These are phyloP conservation scores for Penicillium dipodomyicola DNA, from an alignment of 495 filamentous ascomycete genomes.

Conservation along the genomic window DNA sequence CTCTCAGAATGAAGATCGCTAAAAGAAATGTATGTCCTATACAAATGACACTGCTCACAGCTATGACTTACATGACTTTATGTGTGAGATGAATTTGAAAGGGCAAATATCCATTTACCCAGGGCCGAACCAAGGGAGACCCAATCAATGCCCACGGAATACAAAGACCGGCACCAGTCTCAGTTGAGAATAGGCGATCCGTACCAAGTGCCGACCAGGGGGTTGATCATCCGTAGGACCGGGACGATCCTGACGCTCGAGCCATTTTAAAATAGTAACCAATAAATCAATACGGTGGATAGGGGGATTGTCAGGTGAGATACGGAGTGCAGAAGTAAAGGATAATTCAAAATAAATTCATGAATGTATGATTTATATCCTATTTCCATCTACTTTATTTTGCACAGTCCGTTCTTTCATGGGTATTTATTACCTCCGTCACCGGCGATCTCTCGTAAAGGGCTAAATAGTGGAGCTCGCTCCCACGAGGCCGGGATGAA, in stretches of 20 bases:
- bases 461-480: slow-evolving; percentile 29
- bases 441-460: slow-evolving; percentile 25
- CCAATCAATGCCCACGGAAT: slow-evolving; percentile 26
- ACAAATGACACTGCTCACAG: background rate
- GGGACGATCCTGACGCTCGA: slow-evolving; percentile 25
- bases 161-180: slow-evolving; percentile 14
- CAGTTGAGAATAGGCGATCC: slow-evolving; percentile 22
- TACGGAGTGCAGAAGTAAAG: background rate
- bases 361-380: background rate
- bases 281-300: background rate
- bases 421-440: background rate
- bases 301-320: background rate
- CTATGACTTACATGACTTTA: background rate
- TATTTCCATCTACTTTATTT: background rate
- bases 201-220: slow-evolving; percentile 23
- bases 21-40: background rate
- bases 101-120: slow-evolving; percentile 10
- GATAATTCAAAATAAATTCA: background rate
- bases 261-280: slow-evolving; percentile 6
- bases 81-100: background rate
- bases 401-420: background rate
- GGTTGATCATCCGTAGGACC: slow-evolving; percentile 19
- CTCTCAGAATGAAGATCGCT: background rate
- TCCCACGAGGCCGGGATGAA: slow-evolving; percentile 31
- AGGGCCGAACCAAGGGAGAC: slow-evolving; percentile 19